phyloP scores from a whole-genome alignment of 192 early-diverging fungal genomes.

The Backusella parvicylindrica region DNA sequence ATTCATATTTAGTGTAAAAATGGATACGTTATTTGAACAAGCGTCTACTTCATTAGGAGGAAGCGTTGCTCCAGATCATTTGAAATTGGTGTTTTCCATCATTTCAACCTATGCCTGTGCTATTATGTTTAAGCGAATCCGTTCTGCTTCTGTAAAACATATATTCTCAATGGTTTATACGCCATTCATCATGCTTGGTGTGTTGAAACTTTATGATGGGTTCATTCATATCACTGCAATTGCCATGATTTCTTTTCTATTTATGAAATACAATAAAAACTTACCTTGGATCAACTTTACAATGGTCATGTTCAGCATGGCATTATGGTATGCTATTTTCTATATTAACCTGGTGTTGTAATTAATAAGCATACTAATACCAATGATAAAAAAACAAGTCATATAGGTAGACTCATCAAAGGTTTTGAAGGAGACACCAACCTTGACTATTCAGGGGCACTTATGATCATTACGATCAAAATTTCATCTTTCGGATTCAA shows the following conservation, averaged over 20 bases:
- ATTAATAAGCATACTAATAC: no score
- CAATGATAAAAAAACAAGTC: constrained; percentile 41
- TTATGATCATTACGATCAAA: constrained; percentile 96
- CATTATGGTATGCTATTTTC: constrained; percentile 43
- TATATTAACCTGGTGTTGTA: not conserved
- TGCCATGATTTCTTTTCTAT: constrained; percentile 46
- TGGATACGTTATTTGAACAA: not conserved
- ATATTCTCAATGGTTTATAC: constrained; percentile 54
- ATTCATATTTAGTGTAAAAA: not conserved
- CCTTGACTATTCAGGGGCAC: constrained; percentile 86
- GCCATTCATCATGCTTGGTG: constrained; percentile 45
- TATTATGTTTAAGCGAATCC: not conserved
- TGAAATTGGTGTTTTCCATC: constrained; percentile 51
- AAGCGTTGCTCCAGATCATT: constrained; percentile 51
- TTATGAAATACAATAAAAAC: constrained; percentile 45
- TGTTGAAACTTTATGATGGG: constrained; percentile 58
- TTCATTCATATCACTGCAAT: constrained; percentile 51
- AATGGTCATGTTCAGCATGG: constrained; percentile 63
- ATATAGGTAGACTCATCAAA: constrained; percentile 45
- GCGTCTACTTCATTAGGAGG: not conserved
- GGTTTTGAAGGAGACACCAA: constrained; percentile 41
- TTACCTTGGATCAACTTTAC: constrained; percentile 54
- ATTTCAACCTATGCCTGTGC: constrained; percentile 48
- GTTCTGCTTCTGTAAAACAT: not conserved
- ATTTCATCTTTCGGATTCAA: constrained; percentile 85